Base-by-base conservation (phyloP, 495 filamentous ascomycete genomes). In the Patellaria atrata region DNA sequence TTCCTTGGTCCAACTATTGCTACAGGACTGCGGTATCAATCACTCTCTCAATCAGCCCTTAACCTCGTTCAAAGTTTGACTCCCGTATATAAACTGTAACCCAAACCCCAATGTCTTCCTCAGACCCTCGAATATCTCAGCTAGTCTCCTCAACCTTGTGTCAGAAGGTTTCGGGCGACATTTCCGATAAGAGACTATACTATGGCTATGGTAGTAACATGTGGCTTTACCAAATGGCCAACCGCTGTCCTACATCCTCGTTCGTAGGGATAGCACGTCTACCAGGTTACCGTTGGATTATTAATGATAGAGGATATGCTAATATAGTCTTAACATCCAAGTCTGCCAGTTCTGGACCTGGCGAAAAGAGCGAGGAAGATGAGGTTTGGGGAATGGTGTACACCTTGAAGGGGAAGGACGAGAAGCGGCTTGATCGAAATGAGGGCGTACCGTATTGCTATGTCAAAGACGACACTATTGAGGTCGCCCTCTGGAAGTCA, bases 131-230 rank as follows among this genome's bases (percentile, higher is more conserved):
- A n/a, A n/a, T n/a, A n/a, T n/a, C n/a, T n/a, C n/a, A n/a, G n/a
- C n/a, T n/a, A n/a, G n/a, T n/a, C n/a, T n/a, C n/a, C n/a, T n/a
- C n/a, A n/a, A n/a, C n/a, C n/a, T n/a, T n/a, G n/a, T n/a, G n/a
- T n/a, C n/a, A n/a, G n/a, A n/a, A n/a, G n/a, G n/a, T n/a, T n/a
- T n/a, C n/a, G n/a, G n/a, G n/a, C n/a, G n/a, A n/a, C n/a, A n/a
- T n/a, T n/a, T n/a, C n/a, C n/a, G n/a, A n/a, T n/a, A n/a, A n/a
- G n/a, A n/a, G n/a, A n/a, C 32, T 75, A 47, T 81, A 83, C 59
- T 81, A 82, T 49, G 79, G 68, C 50, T 82, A 80, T 55, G 79
- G 77, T 47, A 73, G 65, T 38, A 84, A 84, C 48, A 64, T 83
- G 39, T 79, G 72, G 47, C 58, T 63, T 14, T 53, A 62, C 4